Conservation (phyloP, 495 filamentous ascomycete genomes). For the Daldinia concentrica region DNA sequence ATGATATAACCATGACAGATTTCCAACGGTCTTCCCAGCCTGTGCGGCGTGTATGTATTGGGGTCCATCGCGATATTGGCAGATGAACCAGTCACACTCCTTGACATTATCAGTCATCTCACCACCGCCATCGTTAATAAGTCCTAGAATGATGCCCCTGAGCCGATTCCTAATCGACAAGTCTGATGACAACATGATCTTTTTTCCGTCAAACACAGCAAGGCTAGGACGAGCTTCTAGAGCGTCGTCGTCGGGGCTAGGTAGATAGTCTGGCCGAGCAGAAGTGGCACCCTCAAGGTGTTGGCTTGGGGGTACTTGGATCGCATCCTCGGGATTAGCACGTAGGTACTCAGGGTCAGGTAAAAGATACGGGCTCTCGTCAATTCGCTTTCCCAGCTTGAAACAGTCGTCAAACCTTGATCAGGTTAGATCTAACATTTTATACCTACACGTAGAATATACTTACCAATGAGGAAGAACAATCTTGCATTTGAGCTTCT, state of each 20-base stretch:
- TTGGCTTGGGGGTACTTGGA: constrained; percentile 64
- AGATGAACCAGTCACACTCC: constrained; percentile 81
- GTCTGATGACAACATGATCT: constrained; percentile 74
- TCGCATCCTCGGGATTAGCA: constrained; percentile 60
- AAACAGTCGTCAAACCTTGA: constrained; percentile 95
- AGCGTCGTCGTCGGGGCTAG: constrained; percentile 51
- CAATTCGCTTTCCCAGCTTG: constrained; percentile 85
- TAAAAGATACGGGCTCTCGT: constrained; percentile 85
- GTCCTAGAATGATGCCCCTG: constrained; percentile 69
- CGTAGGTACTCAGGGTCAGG: constrained; percentile 84
- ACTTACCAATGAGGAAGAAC: constrained; percentile 94
- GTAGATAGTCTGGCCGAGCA: constrained; percentile 66
- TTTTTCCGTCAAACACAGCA: constrained; percentile 73
- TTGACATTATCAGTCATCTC: constrained; percentile 71
- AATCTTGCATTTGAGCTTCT: constrained; percentile 75
- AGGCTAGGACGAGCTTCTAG: constrained; percentile 44
- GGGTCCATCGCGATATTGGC: constrained; percentile 82
- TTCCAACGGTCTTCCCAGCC: constrained; percentile 82
- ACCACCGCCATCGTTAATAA: constrained; percentile 76
- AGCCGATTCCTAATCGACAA: constrained; percentile 73
- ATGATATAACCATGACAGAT: constrained; percentile 91
- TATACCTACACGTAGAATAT: not conserved
- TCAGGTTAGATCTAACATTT: constrained; percentile 36
- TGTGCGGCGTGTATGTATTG: constrained; percentile 81
- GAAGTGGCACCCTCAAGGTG: constrained; percentile 79